Evolutionary conservation across 75 land plant species (phyloP).

Genomic region (Selaginella moellendorffii): DNA sequence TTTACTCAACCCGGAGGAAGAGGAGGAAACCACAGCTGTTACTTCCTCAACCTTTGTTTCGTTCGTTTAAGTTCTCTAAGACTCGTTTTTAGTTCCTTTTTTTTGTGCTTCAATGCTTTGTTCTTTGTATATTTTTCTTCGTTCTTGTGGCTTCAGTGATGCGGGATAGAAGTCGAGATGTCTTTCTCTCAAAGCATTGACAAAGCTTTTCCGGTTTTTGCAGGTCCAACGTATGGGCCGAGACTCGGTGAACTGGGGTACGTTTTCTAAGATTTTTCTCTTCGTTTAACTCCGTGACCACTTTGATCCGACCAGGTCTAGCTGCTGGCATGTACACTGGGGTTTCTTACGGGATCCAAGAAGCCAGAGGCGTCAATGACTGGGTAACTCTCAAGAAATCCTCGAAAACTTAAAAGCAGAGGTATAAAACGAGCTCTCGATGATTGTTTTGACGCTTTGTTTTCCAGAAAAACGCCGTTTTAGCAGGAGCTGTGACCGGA

Average conservation of each 20-base stretch:
- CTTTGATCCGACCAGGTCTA: constrained; percentile 22
- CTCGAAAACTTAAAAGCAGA: too few species aligned
- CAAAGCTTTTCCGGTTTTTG: constrained; percentile 1
- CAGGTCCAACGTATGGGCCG: constrained; percentile 54
- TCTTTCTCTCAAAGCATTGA: neutral
- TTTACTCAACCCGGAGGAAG: neutral
- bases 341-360: constrained; percentile 46
- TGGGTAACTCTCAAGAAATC: constrained; percentile 46
- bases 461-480: constrained; percentile 52
- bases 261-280: neutral
- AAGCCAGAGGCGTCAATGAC: constrained; percentile 54
- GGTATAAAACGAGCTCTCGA: too few species aligned
- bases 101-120: neutral
- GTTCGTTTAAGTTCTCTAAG: neutral
- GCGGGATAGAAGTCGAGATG: neutral
- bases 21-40: neutral
- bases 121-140: too few species aligned
- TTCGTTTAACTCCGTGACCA: neutral
- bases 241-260: constrained; percentile 55
- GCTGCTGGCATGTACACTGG: constrained; percentile 60
- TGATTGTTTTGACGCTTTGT: neutral
- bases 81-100: neutral
- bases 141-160: too few species aligned
- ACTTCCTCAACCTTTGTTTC: neutral
- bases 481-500: constrained; percentile 61